Evolutionary conservation across 495 filamentous ascomycete genomes (phyloP).

Genomic region (Barbatosphaeria neglecta): DNA sequence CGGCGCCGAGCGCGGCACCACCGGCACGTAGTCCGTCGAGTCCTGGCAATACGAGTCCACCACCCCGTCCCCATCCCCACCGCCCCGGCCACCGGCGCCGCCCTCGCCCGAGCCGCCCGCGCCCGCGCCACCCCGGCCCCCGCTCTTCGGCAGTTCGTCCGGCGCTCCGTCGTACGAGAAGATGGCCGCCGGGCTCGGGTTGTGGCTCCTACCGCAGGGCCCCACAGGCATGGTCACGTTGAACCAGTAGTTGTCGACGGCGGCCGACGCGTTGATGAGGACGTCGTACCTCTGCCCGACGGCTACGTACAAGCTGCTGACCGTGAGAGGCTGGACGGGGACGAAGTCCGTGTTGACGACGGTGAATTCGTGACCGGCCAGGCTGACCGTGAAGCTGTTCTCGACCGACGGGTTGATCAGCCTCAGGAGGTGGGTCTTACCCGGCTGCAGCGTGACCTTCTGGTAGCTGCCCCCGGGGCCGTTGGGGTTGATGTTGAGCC

Average conservation of each 20-base stretch:
- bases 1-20: slow-evolving; percentile 10
- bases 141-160: slow-evolving; percentile 4
- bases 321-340: slow-evolving; percentile 33
- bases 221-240: slow-evolving; percentile 13
- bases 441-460: slow-evolving; percentile 21
- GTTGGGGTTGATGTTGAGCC: slow-evolving; percentile 26
- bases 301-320: slow-evolving; percentile 33
- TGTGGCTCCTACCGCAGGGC: slow-evolving; percentile 14
- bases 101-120: too few relatives aligned
- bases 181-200: slow-evolving; percentile 13
- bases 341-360: slow-evolving; percentile 38
- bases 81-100: slow-evolving; percentile 9
- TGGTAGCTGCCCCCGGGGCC: slow-evolving; percentile 16
- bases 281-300: slow-evolving; percentile 61
- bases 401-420: slow-evolving; percentile 40
- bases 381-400: slow-evolving; percentile 14
- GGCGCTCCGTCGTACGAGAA: slow-evolving; percentile 14
- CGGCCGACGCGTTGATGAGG: slow-evolving; percentile 46
- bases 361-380: slow-evolving; percentile 38
- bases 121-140: too few relatives aligned
- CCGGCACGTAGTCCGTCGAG: slow-evolving; percentile 2
- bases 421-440: slow-evolving; percentile 35
- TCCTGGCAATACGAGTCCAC: slow-evolving; percentile 12
- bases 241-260: slow-evolving; percentile 44
- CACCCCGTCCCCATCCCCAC: too few relatives aligned